phyloP scores from a whole-genome alignment of 164 flowering plant genomes.

The Macadamia tetraphylla region DNA sequence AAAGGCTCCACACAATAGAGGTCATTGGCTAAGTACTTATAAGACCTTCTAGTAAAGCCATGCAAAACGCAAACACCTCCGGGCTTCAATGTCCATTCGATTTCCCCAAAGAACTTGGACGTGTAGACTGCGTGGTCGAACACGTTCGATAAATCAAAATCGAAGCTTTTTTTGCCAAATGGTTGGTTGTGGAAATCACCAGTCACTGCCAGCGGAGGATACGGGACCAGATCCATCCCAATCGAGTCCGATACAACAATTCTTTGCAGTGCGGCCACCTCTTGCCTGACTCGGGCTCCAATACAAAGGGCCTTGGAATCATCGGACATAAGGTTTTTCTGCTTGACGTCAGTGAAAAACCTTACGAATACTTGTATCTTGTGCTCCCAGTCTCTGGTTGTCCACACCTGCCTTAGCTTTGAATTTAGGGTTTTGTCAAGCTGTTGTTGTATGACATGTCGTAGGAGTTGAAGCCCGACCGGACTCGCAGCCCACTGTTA shows the following conservation, averaged over 20 bases:
- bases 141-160: conserved; percentile 90
- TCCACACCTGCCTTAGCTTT: conserved; percentile 60
- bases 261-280: conserved; percentile 62
- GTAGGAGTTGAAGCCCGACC: conserved; percentile 67
- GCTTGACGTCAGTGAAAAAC: conserved; percentile 47
- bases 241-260: conserved; percentile 69
- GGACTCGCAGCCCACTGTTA: conserved; percentile 27
- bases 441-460: conserved; percentile 50
- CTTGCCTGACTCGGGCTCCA: conserved; percentile 87
- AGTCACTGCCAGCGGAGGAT: conserved; percentile 64
- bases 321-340: conserved; percentile 32
- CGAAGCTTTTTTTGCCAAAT: conserved; percentile 56
- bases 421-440: conserved; percentile 80
- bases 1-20: conserved; percentile 51
- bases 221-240: conserved; percentile 78
- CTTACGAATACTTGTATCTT: conserved; percentile 56
- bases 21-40: conserved; percentile 85
- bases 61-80: conserved; percentile 76
- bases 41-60: conserved; percentile 50
- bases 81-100: conserved; percentile 77
- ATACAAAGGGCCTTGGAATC: conserved; percentile 58
- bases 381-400: conserved; percentile 81
- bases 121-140: conserved; percentile 89
- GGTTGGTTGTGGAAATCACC: conserved; percentile 89
- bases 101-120: conserved; percentile 60